These are phyloP conservation scores for Parmelia sp. DNA, from an alignment of 495 filamentous ascomycete genomes.

Conservation along the genomic window DNA sequence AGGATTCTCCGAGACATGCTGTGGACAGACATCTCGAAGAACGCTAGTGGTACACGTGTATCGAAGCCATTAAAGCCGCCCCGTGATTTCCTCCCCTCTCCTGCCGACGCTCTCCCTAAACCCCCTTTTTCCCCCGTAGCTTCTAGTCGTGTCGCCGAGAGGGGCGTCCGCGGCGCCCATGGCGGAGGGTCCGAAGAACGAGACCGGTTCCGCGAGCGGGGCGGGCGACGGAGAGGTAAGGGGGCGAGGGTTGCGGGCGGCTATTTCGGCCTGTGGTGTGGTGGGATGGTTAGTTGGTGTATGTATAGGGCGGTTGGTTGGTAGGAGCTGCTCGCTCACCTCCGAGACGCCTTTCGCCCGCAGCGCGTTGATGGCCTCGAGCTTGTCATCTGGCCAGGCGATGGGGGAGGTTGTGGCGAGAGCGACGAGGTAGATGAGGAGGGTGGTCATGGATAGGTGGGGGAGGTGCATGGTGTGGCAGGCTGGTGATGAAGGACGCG, in stretches of 20 bases:
- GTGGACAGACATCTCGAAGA: too few species aligned
- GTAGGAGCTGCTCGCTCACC: too few species aligned
- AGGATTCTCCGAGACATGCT: too few species aligned
- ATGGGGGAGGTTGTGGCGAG: constrained; percentile 9
- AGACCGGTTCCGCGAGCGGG: constrained; percentile 3
- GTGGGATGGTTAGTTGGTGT: neutral
- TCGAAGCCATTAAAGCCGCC: too few species aligned
- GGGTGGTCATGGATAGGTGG: neutral
- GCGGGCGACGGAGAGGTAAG: neutral
- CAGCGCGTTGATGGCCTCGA: constrained; percentile 19
- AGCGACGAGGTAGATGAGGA: constrained; percentile 4
- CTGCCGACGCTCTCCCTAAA: constrained; percentile 6
- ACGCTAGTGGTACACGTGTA: too few species aligned
- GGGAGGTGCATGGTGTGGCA: neutral
- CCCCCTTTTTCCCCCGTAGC: neutral
- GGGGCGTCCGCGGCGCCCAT: neutral
- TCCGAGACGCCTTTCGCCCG: constrained; percentile 18
- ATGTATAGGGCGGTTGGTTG: too few species aligned
- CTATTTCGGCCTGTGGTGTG: constrained; percentile 2
- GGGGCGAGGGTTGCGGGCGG: constrained; percentile 7
- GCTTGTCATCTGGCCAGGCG: constrained; percentile 4
- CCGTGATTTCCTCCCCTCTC: constrained; percentile 11
- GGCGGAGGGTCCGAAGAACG: neutral
- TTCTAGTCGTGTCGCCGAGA: neutral
- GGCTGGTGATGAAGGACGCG: neutral